phyloP scores from a whole-genome alignment of 2,329 filamentous ascomycete species.

The Fusarium buxicola region DNA sequence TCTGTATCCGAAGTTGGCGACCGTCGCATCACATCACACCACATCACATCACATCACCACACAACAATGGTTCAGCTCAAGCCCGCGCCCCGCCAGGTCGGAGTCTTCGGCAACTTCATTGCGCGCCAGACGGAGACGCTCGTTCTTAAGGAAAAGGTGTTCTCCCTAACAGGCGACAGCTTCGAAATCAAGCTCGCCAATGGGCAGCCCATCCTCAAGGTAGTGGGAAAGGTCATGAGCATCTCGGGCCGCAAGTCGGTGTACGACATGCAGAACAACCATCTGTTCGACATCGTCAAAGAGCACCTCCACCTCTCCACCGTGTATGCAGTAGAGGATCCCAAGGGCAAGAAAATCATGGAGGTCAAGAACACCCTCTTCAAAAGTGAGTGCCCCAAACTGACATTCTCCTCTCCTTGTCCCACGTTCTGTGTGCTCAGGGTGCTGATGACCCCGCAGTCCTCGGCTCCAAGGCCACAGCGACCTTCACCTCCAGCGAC shows the following conservation, averaged over 20 bases:
- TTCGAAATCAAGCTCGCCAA: conserved; percentile 70
- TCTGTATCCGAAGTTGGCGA: neutral
- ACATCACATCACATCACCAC: neutral
- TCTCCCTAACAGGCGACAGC: conserved; percentile 71
- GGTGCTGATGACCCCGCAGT: conserved; percentile 52
- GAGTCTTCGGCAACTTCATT: conserved; percentile 55
- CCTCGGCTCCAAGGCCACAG: conserved; percentile 64
- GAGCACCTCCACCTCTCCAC: conserved; percentile 63
- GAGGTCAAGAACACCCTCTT: conserved; percentile 66
- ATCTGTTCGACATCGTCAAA: conserved; percentile 69
- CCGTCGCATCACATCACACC: neutral
- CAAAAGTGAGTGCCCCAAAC: conserved; percentile 54
- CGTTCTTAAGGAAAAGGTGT: conserved; percentile 69
- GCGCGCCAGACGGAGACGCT: conserved; percentile 60
- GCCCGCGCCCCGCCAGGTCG: conserved; percentile 50
- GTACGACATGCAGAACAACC: conserved; percentile 62
- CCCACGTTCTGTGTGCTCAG: too few species aligned
- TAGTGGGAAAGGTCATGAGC: conserved; percentile 66
- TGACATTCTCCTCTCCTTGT: neutral
- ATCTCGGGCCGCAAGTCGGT: conserved; percentile 68
- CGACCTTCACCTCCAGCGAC: conserved; percentile 64
- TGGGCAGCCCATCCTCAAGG: conserved; percentile 65
- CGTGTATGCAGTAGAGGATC: conserved; percentile 63
- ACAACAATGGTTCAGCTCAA: conserved; percentile 43
- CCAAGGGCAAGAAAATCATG: conserved; percentile 60